phyloP scores from a whole-genome alignment of 352 stramenopile species.

The Phytopythium ostracodes region DNA sequence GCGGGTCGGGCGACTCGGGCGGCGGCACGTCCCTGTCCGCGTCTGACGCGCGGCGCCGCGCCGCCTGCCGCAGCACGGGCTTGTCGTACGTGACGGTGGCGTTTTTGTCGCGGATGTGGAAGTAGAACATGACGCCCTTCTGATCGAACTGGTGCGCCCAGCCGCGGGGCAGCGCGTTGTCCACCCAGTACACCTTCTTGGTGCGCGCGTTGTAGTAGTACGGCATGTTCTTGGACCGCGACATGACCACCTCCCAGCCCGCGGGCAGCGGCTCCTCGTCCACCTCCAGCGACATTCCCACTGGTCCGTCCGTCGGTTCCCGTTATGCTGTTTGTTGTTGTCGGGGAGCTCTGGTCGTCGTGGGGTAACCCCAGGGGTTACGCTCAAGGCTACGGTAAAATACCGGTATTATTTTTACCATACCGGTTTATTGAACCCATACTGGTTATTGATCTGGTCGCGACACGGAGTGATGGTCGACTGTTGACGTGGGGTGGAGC shows the following conservation, averaged over 20 bases:
- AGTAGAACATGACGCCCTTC: constrained; percentile 57
- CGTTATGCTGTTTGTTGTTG: too few species aligned
- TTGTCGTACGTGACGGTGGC: constrained; percentile 72
- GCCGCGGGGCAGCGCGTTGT: constrained; percentile 71
- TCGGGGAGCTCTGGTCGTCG: background rate
- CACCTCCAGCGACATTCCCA: constrained; percentile 37
- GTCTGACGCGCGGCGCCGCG: too few species aligned
- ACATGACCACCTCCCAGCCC: constrained; percentile 79
- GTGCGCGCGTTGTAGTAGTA: constrained; percentile 82
- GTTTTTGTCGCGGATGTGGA: constrained; percentile 73
- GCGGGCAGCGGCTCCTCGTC: constrained; percentile 52
- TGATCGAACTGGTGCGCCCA: constrained; percentile 81
- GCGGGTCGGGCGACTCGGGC: constrained; percentile 25
- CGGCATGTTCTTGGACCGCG: constrained; percentile 75
- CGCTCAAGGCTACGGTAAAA: too few species aligned
- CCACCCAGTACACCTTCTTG: constrained; percentile 83
- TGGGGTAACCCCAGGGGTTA: too few species aligned
- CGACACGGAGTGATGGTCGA: constrained; percentile 1
- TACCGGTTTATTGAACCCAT: background rate
- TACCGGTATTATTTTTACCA: background rate
- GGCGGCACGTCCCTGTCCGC: background rate
- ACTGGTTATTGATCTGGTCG: background rate
- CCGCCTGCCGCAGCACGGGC: constrained; percentile 32
- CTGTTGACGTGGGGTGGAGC: constrained; percentile 1
- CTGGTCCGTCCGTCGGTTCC: too few species aligned